Evolutionary conservation across 139 green algal genomes (phyloP), one percentile per base, ranked within the genome.

Genomic region (Coccomyxa sp.): DNA sequence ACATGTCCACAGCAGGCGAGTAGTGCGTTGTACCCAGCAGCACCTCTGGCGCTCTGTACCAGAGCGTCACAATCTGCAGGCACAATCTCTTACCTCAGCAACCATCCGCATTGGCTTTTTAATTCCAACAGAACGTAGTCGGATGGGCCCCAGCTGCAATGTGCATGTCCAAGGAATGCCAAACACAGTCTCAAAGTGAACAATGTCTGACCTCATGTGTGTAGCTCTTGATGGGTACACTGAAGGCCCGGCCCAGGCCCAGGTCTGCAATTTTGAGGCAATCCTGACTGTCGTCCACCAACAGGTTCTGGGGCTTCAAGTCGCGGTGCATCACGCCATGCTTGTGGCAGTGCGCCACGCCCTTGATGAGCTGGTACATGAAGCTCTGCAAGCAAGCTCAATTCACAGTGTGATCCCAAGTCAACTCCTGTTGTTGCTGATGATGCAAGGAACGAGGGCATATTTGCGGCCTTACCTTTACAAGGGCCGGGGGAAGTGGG

Each of bases 221-320:
- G 92, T 98, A 98, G 67, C 92, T 90, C 18, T 94, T 88, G n/a
- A 99, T 92, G 58, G 97, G 96, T 66, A 99, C 97, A 74, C 95
- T 96, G 90, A 99, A 98, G 0, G 95, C 96, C 0, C 97, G 88
- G 13, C 96, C 97, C 0, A 99, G 90, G 11, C 97, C 97, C 90
- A 99, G 98, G 87, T 99, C 97, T n/a, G 97, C 97, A 31, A 99
- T 92, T 85, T 99, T 99, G 58, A 99, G 90, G 25, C 90, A 88
- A 79, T 95, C 95, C n/a, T 81, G 92, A 1, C 81, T 58, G 28
- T 86, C 86, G 84, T 99, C 95, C 23, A 99, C 97, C 9, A 99
- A 90, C 78, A 99, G 90, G 87, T 99, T 99, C 87, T 99, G 95
- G 0, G 97, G 97, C 91, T 99, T 99, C 32, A 99, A 85, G 87